Conservation (phyloP, 2,329 filamentous ascomycete species). For the Aspergillus fischeri region DNA sequence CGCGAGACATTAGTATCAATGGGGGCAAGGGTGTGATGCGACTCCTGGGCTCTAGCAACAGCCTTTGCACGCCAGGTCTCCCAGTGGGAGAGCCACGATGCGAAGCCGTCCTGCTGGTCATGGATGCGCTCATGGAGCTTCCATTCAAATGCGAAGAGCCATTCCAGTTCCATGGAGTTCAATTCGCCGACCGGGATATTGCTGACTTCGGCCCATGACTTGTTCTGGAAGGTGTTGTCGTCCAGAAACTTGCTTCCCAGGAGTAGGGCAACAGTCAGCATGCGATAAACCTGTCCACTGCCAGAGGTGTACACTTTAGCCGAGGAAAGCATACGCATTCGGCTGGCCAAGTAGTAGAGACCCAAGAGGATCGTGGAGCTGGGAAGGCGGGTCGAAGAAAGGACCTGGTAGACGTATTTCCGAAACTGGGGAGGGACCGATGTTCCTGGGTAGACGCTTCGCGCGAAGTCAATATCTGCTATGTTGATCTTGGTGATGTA, state of each 20-base stretch:
- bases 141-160: constrained; percentile 79
- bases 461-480: constrained; percentile 59
- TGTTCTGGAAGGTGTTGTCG: constrained; percentile 96
- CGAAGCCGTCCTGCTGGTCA: constrained; percentile 65
- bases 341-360: constrained; percentile 81
- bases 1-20: constrained; percentile 63
- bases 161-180: constrained; percentile 81
- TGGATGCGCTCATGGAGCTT: constrained; percentile 81
- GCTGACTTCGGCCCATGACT: constrained; percentile 93
- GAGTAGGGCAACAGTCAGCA: constrained; percentile 78
- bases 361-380: constrained; percentile 88
- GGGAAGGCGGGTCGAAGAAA: constrained; percentile 83
- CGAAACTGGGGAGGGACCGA: constrained; percentile 70
- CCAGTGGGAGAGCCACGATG: constrained; percentile 64
- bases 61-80: constrained; percentile 56
- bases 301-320: constrained; percentile 52
- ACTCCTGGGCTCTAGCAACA: constrained; percentile 44
- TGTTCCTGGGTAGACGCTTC: constrained; percentile 60
- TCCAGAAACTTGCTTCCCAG: constrained; percentile 94
- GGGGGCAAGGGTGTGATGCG: constrained; percentile 52
- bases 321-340: constrained; percentile 69
- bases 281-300: constrained; percentile 74
- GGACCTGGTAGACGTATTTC: constrained; percentile 87
- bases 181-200: constrained; percentile 80
- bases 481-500: constrained; percentile 53